A percentile compares a stretch with the other conserved stretches of the same genome.
phyloP scores from a whole-genome alignment of 345 rosid genomes.

The Linum tenue region DNA sequence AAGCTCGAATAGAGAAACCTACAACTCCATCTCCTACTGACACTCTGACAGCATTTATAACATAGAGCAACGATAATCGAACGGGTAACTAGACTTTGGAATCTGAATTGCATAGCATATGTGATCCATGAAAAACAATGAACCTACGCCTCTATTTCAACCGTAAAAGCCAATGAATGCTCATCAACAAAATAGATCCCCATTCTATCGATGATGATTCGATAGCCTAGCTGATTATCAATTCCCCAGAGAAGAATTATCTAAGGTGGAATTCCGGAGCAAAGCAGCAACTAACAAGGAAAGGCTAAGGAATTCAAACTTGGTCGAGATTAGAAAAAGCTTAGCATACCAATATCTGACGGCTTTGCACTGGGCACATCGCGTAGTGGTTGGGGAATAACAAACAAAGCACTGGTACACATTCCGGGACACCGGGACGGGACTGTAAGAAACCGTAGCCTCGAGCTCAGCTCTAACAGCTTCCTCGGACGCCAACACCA shows the following conservation, averaged over 20 bases:
- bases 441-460: conserved; percentile 38
- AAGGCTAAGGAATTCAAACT: neutral
- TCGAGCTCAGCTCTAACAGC: conserved; percentile 80
- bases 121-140: neutral
- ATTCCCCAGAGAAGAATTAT: neutral
- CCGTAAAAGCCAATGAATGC: neutral
- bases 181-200: neutral
- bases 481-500: conserved; percentile 75
- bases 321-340: neutral
- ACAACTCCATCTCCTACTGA: neutral
- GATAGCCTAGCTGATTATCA: neutral
- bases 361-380: conserved; percentile 79
- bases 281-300: neutral
- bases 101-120: no score
- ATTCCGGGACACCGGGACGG: conserved; percentile 25
- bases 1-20: neutral
- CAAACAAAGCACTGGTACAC: conserved; percentile 67
- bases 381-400: conserved; percentile 57
- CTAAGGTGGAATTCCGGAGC: neutral
- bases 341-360: conserved; percentile 78
- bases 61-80: no score
- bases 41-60: no score
- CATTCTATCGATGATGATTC: neutral
- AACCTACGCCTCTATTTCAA: neutral
- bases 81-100: no score